Base-by-base conservation (phyloP, 306 rosid genomes). In the Casuarina equisetifolia region DNA sequence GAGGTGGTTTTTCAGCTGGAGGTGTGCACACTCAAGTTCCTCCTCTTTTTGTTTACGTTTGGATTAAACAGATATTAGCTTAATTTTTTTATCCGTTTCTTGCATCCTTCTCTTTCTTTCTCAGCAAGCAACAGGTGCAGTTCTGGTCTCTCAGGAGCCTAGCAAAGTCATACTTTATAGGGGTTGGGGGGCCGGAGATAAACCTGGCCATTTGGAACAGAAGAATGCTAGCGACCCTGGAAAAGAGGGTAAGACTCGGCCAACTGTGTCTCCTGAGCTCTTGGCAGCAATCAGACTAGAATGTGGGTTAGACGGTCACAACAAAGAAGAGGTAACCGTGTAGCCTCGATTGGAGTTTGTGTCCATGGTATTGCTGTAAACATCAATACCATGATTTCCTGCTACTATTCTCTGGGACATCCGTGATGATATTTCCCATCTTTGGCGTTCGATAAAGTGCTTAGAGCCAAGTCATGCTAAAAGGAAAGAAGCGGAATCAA, bases 101-200 rank as follows among this genome's bases (percentile, higher is more conserved):
- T 19, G 44, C 74, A 1, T 74, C 35, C 1, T 76, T 46, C 35
- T 55, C 40, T 36, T 1, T 66, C 70, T 63, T 48, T 36, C 78
- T 13, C 87, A 95, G 98, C 88, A 91, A 86, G 97, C 90, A 79
- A 95, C 97, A 3, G 97, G 97, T 57, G 92, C 84, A 5, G 87
- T 95, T 83, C 84, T 92, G 59, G 90, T 92, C 80, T 95, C 98
- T 79, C 98, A 83, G 69, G 96, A 95, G 83, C 97, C 95, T 19
- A 87, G 85, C 84, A 95, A 92, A 76, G 84, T 95, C 62, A 88
- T 95, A 77, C 93, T 95, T 76, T 95, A 91, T 83, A 77, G 97
- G 80, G 97, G 97, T 52, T 92, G 98, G 97, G 97, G 94, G 35
- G 91, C 86, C 48, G 91, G 70, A 85, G 86, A 83, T 69, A 73